These are phyloP conservation scores for Saccharomyces mikatae DNA, from an alignment of 805 yeast species.

Conservation along the genomic window DNA sequence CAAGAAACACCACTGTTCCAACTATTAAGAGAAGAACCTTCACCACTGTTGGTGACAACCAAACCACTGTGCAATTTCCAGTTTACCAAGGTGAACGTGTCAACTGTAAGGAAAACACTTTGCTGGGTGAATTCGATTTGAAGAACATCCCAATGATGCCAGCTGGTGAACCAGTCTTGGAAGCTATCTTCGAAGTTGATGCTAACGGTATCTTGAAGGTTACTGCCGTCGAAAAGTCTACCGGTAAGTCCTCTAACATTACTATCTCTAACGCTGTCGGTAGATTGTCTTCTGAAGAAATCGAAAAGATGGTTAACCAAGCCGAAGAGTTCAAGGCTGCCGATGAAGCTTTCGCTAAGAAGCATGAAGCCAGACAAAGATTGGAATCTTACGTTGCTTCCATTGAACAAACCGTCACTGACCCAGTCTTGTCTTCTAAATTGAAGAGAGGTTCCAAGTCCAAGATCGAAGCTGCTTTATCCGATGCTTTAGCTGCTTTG, in stretches of 20 bases:
- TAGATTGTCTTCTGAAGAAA: constrained; percentile 92
- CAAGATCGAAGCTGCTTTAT: constrained; percentile 94
- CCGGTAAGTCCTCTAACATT: constrained; percentile 96
- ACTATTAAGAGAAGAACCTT: constrained; percentile 97
- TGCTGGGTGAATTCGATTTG: constrained; percentile 96
- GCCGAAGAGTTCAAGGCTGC: constrained; percentile 99
- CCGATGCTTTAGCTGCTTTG: constrained; percentile 96
- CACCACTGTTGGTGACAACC: constrained; percentile 98
- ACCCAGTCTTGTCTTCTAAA: constrained; percentile 96
- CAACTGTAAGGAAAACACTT: constrained; percentile 94
- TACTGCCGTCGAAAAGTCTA: constrained; percentile 96
- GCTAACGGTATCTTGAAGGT: constrained; percentile 99
- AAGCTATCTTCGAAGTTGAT: constrained; percentile 97
- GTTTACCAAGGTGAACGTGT: constrained; percentile 99
- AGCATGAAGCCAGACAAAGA: constrained; percentile 98
- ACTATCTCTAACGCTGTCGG: constrained; percentile 99
- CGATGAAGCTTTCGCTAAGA: constrained; percentile 98
- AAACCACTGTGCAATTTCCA: constrained; percentile 97
- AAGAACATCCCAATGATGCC: constrained; percentile 96
- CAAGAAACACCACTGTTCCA: constrained; percentile 99
- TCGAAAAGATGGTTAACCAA: constrained; percentile 96
- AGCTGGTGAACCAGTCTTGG: constrained; percentile 99
- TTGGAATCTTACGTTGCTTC: constrained; percentile 96
- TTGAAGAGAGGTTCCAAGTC: constrained; percentile 95
- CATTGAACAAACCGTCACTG: constrained; percentile 92